Conservation (phyloP, 164 flowering plant species). For the Protea cynaroides region DNA sequence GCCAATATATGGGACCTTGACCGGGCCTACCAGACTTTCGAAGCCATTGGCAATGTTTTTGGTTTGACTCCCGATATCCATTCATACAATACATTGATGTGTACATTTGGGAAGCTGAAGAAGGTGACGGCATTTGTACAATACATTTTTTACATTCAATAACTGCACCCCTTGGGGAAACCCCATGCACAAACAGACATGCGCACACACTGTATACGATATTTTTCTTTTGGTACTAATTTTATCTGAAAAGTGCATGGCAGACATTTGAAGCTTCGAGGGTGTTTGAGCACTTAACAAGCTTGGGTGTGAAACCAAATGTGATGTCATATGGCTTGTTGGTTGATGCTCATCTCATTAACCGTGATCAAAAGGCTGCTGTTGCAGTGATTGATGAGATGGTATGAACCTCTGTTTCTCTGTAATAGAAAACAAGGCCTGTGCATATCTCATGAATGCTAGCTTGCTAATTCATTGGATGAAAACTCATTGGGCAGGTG, state of each 20-base stretch:
- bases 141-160: neutral
- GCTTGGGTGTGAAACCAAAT: constrained; percentile 80
- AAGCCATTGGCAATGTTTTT: constrained; percentile 59
- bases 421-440: neutral
- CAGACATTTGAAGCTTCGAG: constrained; percentile 87
- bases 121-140: constrained; percentile 41
- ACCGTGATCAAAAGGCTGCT: constrained; percentile 76
- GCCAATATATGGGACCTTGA: constrained; percentile 95
- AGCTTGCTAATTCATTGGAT: neutral
- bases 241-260: constrained; percentile 11
- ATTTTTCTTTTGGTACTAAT: neutral
- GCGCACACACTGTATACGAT: too few species aligned
- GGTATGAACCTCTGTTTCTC: constrained; percentile 40
- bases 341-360: constrained; percentile 81
- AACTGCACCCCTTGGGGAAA: neutral
- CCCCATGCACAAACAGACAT: neutral
- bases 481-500: constrained; percentile 40
- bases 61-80: constrained; percentile 76
- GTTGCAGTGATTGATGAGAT: constrained; percentile 60
- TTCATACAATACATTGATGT: constrained; percentile 88
- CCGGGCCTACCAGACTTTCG: constrained; percentile 93
- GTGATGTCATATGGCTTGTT: constrained; percentile 71
- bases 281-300: constrained; percentile 71
- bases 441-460: neutral
- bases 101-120: constrained; percentile 83